Evolutionary conservation across 2,329 filamentous ascomycete species (phyloP).

Genomic region (Epichloe gansuensis): DNA sequence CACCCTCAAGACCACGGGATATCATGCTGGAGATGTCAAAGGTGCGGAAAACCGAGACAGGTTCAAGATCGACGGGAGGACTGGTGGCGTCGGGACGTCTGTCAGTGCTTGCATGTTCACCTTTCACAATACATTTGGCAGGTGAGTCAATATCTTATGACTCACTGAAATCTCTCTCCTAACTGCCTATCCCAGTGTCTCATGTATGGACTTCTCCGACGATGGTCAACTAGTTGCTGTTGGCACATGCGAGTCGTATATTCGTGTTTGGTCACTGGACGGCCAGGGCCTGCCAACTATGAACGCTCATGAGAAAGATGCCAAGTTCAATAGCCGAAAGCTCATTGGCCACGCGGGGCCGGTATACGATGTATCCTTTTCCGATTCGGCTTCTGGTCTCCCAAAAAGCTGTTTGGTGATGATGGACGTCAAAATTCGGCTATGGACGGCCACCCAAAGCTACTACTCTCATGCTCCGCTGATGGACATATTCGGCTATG

Average conservation of each 20-base stretch:
- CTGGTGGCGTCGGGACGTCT: constrained; percentile 69
- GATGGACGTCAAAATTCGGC: constrained; percentile 28
- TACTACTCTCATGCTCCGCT: constrained; percentile 75
- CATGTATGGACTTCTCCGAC: constrained; percentile 91
- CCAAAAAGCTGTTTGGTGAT: constrained; percentile 36
- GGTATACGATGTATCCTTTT: constrained; percentile 83
- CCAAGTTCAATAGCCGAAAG: constrained; percentile 52
- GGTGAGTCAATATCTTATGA: constrained; percentile 37
- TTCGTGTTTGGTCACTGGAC: constrained; percentile 85
- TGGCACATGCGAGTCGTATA: constrained; percentile 88
- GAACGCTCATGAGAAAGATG: constrained; percentile 43
- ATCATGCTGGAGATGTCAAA: constrained; percentile 91
- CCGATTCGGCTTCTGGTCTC: constrained; percentile 50
- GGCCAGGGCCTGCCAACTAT: constrained; percentile 67
- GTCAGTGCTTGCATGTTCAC: constrained; percentile 96
- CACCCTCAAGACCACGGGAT: constrained; percentile 77
- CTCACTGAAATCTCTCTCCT: neutral
- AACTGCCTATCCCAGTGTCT: constrained; percentile 45
- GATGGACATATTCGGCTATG: constrained; percentile 85
- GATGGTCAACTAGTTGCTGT: constrained; percentile 79
- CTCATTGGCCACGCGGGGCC: constrained; percentile 83
- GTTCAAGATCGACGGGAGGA: constrained; percentile 75
- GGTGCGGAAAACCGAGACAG: constrained; percentile 87
- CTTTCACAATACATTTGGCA: constrained; percentile 91
- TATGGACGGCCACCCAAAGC: constrained; percentile 49